Conservation (phyloP, 225 moss, liverwort and hornwort genomes). For the Marchantia polymorpha region DNA sequence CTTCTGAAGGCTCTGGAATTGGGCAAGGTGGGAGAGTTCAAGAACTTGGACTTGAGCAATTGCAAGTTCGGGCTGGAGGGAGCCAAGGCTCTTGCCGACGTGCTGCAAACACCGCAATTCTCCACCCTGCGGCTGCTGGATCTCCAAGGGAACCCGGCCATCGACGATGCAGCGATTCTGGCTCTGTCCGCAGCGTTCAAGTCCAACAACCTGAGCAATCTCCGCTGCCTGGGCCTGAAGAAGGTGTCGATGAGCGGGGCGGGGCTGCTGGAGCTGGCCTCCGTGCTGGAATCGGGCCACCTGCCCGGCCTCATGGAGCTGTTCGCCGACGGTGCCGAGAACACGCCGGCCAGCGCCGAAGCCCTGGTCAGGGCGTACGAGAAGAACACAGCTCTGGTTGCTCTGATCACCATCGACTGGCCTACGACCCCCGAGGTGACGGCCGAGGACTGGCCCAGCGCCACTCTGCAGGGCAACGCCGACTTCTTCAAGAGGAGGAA, state of each 20-base stretch:
- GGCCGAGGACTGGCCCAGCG: constrained; percentile 12
- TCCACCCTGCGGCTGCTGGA: constrained; percentile 19
- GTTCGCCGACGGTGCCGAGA: constrained; percentile 18
- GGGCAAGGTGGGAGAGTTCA: constrained; percentile 24
- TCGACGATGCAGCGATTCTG: constrained; percentile 10
- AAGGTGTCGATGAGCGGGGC: constrained; percentile 13
- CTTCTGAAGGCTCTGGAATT: constrained; percentile 17
- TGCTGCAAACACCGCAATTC: constrained; percentile 16
- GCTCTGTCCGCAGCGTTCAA: constrained; percentile 16
- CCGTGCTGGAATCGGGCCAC: constrained; percentile 15
- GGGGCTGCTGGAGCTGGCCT: constrained; percentile 14
- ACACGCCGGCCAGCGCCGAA: constrained; percentile 17
- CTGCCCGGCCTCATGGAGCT: constrained; percentile 19
- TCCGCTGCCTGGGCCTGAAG: constrained; percentile 19
- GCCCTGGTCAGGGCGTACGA: constrained; percentile 24
- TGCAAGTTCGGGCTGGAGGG: constrained; percentile 18
- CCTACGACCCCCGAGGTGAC: constrained; percentile 10
- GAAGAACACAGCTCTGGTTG: constrained; percentile 17
- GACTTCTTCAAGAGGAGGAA: constrained; percentile 23
- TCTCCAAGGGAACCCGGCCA: constrained; percentile 8
- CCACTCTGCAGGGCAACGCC: constrained; percentile 19
- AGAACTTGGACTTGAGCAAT: constrained; percentile 23
- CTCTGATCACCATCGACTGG: constrained; percentile 22
- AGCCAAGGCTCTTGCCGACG: constrained; percentile 9
- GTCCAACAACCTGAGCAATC: constrained; percentile 19